Percentiles rank a stretch among this genome's conserved stretches.
Conservation (phyloP, 306 rosid genomes). For the Lathyrus aphaca region DNA sequence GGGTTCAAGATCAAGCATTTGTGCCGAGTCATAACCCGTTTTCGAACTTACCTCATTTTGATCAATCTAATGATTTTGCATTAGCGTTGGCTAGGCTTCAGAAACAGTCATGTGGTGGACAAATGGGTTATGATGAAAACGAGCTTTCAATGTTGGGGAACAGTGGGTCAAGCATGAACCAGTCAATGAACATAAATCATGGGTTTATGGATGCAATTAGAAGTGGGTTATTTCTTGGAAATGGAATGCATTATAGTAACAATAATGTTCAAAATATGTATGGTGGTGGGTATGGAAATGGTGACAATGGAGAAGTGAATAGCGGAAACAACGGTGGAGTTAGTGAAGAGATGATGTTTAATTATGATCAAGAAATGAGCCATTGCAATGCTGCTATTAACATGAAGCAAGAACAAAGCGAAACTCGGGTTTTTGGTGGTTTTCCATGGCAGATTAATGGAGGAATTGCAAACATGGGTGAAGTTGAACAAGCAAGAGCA, state of each 20-base stretch:
- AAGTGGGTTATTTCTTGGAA: conserved; percentile 59
- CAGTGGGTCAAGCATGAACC: conserved; percentile 31
- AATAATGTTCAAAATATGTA: conserved; percentile 51
- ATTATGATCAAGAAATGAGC: conserved; percentile 48
- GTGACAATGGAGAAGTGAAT: conserved; percentile 56
- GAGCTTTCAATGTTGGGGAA: conserved; percentile 55
- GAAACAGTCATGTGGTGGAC: conserved; percentile 49
- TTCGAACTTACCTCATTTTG: conserved; percentile 50
- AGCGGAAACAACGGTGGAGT: conserved; percentile 37
- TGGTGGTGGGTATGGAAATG: conserved; percentile 58
- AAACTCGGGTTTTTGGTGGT: conserved; percentile 64
- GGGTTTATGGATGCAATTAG: conserved; percentile 63
- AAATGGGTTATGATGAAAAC: conserved; percentile 58
- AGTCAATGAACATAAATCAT: conserved; percentile 23
- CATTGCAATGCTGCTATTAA: conserved; percentile 32
- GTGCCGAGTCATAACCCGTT: conserved; percentile 55
- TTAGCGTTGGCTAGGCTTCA: conserved; percentile 87
- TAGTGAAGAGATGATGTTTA: conserved; percentile 43
- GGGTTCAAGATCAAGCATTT: conserved; percentile 64
- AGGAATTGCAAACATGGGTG: conserved; percentile 52
- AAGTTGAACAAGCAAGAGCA: conserved; percentile 64
- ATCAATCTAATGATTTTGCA: conserved; percentile 59
- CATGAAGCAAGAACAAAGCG: conserved; percentile 66
- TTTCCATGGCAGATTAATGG: conserved; percentile 69
- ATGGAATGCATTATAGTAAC: conserved; percentile 46